Percentiles rank a stretch among this genome's conserved stretches.
Conservation (phyloP, 371 early-diverging fungal genomes). For the Amoeboaphelidium protococcarum region DNA sequence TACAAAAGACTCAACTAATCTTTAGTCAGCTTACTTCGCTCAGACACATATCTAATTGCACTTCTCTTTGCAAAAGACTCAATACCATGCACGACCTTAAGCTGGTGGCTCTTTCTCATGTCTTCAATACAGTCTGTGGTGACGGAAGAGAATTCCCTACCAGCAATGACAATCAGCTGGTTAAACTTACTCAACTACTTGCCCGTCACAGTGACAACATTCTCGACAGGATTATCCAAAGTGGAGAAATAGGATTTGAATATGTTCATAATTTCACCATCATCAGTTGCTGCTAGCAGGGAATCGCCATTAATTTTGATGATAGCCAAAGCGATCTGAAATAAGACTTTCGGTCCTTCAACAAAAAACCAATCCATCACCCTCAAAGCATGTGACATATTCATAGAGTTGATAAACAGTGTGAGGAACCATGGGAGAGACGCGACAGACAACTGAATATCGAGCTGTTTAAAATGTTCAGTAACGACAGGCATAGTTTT, state of each 20-base stretch:
- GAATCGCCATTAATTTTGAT: conserved; percentile 8
- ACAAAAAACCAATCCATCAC: conserved; percentile 63
- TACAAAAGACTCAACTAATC: conserved; percentile 59
- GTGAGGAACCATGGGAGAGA: conserved; percentile 89
- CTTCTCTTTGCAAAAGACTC: conserved; percentile 75
- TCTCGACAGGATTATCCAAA: conserved; percentile 33
- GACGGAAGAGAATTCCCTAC: conserved; percentile 60
- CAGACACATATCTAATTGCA: conserved; percentile 45
- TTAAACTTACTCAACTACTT: conserved; percentile 54
- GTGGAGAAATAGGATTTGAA: conserved; percentile 41
- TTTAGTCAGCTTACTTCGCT: conserved; percentile 43
- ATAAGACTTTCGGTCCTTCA: conserved; percentile 51
- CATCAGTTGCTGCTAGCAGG: conserved; percentile 16
- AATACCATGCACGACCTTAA: conserved; percentile 80
- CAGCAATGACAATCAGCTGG: conserved; percentile 65
- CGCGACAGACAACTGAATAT: conserved; percentile 79
- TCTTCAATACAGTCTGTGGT: conserved; percentile 49
- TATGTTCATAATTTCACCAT: conserved; percentile 62
- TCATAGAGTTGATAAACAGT: conserved; percentile 76
- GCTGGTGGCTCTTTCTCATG: conserved; percentile 57
- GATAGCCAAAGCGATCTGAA: conserved; percentile 1
- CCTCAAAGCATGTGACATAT: conserved; percentile 53
- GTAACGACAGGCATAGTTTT: conserved; percentile 26
- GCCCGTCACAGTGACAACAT: conserved; percentile 21
- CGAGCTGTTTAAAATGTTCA: conserved; percentile 46